A percentile compares a stretch with the other conserved stretches of the same genome.
Conservation (phyloP, 345 rosid species). For the Cardamine resedifolia region DNA sequence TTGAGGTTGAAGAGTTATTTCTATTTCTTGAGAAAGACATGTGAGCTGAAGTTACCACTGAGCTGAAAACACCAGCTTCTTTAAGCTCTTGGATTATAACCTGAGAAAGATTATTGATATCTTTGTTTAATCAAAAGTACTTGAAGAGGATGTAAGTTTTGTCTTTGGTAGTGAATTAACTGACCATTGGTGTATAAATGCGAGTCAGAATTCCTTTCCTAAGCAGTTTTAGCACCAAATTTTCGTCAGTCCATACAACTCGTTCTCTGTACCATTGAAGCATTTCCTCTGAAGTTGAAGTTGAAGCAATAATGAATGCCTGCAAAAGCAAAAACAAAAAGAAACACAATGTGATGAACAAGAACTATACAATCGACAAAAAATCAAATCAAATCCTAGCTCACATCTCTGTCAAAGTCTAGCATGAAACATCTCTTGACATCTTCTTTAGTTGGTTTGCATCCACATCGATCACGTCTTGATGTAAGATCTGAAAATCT, state of each 20-base stretch:
- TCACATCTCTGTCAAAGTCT: constrained; percentile 83
- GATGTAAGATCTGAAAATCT: constrained; percentile 90
- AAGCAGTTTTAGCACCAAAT: constrained; percentile 53
- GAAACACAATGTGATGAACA: background rate
- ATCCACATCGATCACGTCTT: constrained; percentile 86
- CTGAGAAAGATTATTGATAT: constrained; percentile 38
- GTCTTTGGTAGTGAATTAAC: constrained; percentile 24
- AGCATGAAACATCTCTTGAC: constrained; percentile 95
- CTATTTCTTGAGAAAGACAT: constrained; percentile 35
- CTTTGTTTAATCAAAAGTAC: background rate
- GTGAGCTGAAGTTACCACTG: constrained; percentile 51
- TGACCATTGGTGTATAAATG: constrained; percentile 80
- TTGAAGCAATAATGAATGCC: constrained; percentile 98
- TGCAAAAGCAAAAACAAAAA: constrained; percentile 23
- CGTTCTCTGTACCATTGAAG: constrained; percentile 75
- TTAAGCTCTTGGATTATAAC: constrained; percentile 64
- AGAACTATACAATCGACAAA: background rate
- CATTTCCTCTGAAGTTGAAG: constrained; percentile 88
- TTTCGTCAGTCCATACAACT: constrained; percentile 74
- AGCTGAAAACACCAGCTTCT: constrained; percentile 70
- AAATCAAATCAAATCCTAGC: constrained; percentile 32
- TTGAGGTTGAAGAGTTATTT: constrained; percentile 40
- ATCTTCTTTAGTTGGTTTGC: constrained; percentile 89
- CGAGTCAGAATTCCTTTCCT: constrained; percentile 74
- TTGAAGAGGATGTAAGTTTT: background rate